phyloP scores from a whole-genome alignment of 768 basidiomycete genomes.

The Inosperma sp. region DNA sequence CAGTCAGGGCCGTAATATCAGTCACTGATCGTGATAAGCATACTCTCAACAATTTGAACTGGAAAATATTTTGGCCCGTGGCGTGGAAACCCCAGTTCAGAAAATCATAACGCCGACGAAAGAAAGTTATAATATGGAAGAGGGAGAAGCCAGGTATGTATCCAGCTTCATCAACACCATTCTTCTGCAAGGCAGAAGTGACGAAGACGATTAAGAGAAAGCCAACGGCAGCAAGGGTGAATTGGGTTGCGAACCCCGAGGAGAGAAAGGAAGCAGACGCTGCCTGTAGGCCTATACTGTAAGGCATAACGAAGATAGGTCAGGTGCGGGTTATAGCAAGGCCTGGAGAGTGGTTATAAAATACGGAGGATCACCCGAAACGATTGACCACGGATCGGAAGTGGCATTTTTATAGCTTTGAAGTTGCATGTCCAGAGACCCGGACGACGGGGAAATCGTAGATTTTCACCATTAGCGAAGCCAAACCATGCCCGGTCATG shows the following conservation, averaged over 20 bases:
- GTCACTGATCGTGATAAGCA: constrained; percentile 28
- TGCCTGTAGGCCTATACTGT: constrained; percentile 46
- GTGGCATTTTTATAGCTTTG: constrained; percentile 27
- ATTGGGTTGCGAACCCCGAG: constrained; percentile 46
- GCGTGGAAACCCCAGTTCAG: constrained; percentile 65
- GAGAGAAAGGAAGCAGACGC: constrained; percentile 47
- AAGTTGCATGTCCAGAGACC: constrained; percentile 23
- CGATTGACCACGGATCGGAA: constrained; percentile 25
- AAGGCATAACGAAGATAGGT: constrained; percentile 39
- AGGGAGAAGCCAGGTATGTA: constrained; percentile 56
- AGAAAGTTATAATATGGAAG: constrained; percentile 62
- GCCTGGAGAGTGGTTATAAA: constrained; percentile 20
- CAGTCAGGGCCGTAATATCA: constrained; percentile 11
- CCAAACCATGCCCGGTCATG: constrained; percentile 30
- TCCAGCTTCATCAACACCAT: constrained; percentile 48
- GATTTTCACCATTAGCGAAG: constrained; percentile 26
- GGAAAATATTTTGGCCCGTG: constrained; percentile 61
- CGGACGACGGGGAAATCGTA: constrained; percentile 30
- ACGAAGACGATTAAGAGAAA: constrained; percentile 43
- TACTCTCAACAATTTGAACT: constrained; percentile 66
- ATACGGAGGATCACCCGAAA: constrained; percentile 29
- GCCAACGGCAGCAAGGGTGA: constrained; percentile 44
- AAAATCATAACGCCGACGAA: constrained; percentile 66
- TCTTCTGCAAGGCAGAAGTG: constrained; percentile 45
- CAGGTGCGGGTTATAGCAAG: constrained; percentile 7